Percentiles rank a stretch among this genome's conserved stretches.
Conservation (phyloP, 225 moss, liverwort and hornwort genomes). For the Takakia lepidozioides region DNA sequence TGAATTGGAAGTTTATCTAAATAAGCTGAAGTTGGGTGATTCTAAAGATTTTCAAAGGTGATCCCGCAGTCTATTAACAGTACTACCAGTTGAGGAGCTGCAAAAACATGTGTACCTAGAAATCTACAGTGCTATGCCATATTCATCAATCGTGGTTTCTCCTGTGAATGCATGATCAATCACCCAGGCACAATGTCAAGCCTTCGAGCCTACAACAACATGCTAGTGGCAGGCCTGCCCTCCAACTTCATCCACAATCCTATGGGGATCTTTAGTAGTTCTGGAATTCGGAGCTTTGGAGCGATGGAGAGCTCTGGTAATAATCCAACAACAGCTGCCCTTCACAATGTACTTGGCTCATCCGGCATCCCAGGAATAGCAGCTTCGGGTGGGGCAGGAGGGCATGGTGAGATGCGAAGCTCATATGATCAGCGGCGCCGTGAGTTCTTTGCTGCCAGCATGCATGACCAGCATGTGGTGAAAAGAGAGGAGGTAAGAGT, state of each 20-base stretch:
- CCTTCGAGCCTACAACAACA: constrained; percentile 73
- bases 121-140: too few relatives aligned
- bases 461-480: constrained; percentile 40
- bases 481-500: constrained; percentile 55
- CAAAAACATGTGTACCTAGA: too few relatives aligned
- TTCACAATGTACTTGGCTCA: constrained; percentile 56
- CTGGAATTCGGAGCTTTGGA: constrained; percentile 74
- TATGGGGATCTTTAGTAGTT: constrained; percentile 79
- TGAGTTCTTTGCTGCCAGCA: constrained; percentile 53
- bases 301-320: constrained; percentile 65
- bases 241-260: constrained; percentile 91
- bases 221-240: constrained; percentile 92
- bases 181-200: constrained; percentile 73
- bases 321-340: constrained; percentile 53
- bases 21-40: too few relatives aligned
- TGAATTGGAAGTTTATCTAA: too few relatives aligned
- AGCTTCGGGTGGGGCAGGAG: constrained; percentile 73
- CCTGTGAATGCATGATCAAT: constrained; percentile 17
- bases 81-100: too few relatives aligned
- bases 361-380: constrained; percentile 85
- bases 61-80: too few relatives aligned
- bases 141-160: constrained; percentile 3
- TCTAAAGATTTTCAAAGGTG: too few relatives aligned
- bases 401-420: constrained; percentile 57
- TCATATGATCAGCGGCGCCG: constrained; percentile 43